Evolutionary conservation across 2,329 filamentous ascomycete species (phyloP).

Genomic region (Sodiomyces alkalinus): DNA sequence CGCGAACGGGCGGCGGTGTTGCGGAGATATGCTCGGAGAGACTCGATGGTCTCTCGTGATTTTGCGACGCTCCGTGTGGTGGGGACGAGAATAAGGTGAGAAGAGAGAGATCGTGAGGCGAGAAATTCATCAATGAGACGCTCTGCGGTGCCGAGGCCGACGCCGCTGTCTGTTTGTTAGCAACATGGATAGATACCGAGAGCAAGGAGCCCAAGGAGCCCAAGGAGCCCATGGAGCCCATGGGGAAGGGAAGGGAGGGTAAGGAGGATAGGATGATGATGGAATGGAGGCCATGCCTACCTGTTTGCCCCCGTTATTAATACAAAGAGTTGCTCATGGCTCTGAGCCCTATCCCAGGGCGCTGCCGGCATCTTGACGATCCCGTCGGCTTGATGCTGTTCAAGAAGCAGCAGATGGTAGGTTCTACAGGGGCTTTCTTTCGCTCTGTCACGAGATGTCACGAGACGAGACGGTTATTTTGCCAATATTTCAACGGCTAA

Average conservation of each 20-base stretch:
- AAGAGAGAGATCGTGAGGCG: conserved; percentile 43
- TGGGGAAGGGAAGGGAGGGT: not conserved
- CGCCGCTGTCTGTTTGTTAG: conserved; percentile 45
- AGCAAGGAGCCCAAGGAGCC: no score
- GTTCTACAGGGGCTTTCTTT: no score
- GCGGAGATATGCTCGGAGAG: conserved; percentile 48
- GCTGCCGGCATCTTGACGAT: conserved; percentile 11
- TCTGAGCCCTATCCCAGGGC: conserved; percentile 18
- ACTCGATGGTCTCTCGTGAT: conserved; percentile 53
- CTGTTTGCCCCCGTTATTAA: conserved; percentile 80
- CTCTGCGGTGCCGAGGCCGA: conserved; percentile 71
- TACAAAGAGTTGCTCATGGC: conserved; percentile 39
- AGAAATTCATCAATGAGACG: conserved; percentile 87
- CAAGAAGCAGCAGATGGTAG: no score
- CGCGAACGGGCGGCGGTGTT: conserved; percentile 25
- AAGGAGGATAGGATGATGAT: not conserved
- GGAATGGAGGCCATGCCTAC: no score
- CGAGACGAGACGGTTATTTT: no score
- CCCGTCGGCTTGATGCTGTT: no score
- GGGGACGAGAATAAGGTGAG: conserved; percentile 65
- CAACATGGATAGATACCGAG: conserved; percentile 1
- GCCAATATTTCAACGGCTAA: no score
- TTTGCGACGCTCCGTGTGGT: conserved; percentile 69
- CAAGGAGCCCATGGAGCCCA: no score
- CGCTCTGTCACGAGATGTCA: no score